Percentiles rank a stretch among this genome's conserved stretches.
phyloP scores from a whole-genome alignment of 140 eudicot species.

The Senecio squalidus region DNA sequence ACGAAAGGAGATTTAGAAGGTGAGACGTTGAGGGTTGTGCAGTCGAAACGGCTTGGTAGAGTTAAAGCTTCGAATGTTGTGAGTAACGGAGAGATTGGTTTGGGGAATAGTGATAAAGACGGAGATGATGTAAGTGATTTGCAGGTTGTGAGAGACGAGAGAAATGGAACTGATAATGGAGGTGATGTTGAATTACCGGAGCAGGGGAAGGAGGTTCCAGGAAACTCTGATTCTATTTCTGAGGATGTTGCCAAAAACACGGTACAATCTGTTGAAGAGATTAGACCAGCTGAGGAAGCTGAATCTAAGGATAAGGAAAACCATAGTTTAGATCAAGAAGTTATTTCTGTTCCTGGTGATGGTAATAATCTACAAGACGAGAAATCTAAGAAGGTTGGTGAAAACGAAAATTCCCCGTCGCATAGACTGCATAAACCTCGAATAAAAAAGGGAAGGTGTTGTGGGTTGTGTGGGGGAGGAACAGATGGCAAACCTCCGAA shows the following conservation, averaged over 20 bases:
- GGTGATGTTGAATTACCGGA: slow-evolving; percentile 22
- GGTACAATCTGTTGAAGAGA: slow-evolving; percentile 28
- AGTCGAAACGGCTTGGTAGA: slow-evolving; percentile 47
- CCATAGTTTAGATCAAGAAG: slow-evolving; percentile 19
- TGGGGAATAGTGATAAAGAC: slow-evolving; percentile 24
- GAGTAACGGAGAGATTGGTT: slow-evolving; percentile 40
- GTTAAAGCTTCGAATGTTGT: slow-evolving; percentile 40
- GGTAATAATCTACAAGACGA: slow-evolving; percentile 36
- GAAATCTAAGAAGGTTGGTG: slow-evolving; percentile 23
- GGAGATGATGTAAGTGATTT: slow-evolving; percentile 32
- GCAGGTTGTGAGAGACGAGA: slow-evolving; percentile 28
- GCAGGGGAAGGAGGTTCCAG: slow-evolving; percentile 28
- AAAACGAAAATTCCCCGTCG: slow-evolving; percentile 17
- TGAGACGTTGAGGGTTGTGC: slow-evolving; percentile 35
- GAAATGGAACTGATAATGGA: slow-evolving; percentile 27
- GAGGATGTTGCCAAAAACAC: slow-evolving; percentile 28
- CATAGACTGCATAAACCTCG: slow-evolving; percentile 38
- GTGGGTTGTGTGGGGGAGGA: slow-evolving; percentile 96
- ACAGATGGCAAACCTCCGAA: slow-evolving; percentile 93
- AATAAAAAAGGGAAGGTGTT: slow-evolving; percentile 73
- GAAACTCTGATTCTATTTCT: slow-evolving; percentile 26
- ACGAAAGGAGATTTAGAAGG: slow-evolving; percentile 32
- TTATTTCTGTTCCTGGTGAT: slow-evolving; percentile 13
- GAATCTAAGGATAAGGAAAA: slow-evolving; percentile 29
- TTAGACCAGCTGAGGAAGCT: slow-evolving; percentile 21